Evolutionary conservation across 345 rosid species (phyloP).

Genomic region (Ceriops tagal): DNA sequence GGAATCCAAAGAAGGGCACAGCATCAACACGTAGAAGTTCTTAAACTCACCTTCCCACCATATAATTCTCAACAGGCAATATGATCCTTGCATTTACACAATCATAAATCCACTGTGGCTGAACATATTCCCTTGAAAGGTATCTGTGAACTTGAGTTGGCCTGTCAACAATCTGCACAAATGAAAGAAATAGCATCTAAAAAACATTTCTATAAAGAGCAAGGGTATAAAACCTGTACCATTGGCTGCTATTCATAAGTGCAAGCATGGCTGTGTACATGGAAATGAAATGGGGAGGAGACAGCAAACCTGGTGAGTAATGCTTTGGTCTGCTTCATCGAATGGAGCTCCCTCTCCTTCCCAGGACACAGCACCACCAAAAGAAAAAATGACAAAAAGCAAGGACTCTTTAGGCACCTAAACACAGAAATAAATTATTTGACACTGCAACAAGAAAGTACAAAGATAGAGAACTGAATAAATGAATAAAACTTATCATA

Average conservation of each 20-base stretch:
- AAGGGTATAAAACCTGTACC: not conserved
- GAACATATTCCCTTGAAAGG: conserved; percentile 81
- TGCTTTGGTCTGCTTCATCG: conserved; percentile 67
- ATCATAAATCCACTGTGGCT: conserved; percentile 94
- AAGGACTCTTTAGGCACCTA: conserved; percentile 96
- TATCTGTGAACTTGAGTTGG: conserved; percentile 78
- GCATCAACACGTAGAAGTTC: not conserved
- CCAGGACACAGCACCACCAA: conserved; percentile 95
- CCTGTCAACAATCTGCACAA: conserved; percentile 79
- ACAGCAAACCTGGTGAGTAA: conserved; percentile 78
- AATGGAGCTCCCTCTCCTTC: conserved; percentile 94
- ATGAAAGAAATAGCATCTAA: conserved; percentile 7
- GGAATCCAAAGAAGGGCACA: not conserved
- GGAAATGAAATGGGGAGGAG: not conserved
- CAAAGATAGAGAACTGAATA: not conserved
- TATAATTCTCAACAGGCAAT: conserved; percentile 65
- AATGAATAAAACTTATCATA: not conserved
- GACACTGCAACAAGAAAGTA: not conserved
- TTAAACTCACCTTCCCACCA: conserved; percentile 68
- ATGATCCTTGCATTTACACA: conserved; percentile 70
- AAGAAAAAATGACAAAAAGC: conserved; percentile 86
- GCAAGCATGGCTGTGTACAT: not conserved
- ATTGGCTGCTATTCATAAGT: not conserved
- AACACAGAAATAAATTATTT: conserved; percentile 1
- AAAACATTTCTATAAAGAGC: not conserved